Base-by-base conservation (phyloP, 1,284 basidiomycete genomes). In the Microstroma glucosiphilum region DNA sequence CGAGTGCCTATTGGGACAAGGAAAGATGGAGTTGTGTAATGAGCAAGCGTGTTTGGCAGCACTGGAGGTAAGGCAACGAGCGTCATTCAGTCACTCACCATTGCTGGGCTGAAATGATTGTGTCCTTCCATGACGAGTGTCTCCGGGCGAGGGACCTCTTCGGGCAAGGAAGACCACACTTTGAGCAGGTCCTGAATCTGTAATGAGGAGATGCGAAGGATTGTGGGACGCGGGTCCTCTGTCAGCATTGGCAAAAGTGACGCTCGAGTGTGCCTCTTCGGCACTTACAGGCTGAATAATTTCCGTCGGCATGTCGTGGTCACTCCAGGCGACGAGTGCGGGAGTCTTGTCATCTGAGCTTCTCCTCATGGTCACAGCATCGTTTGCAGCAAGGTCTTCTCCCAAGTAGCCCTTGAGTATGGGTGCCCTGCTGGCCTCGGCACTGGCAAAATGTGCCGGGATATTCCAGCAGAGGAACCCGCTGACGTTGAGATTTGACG, bases 11-110 rank as follows among this genome's bases (percentile, higher is more conserved):
- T 4, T 37, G 30, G 9, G 30, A 37, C 30, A 37, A 37, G 30
- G 30, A 37, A 3, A 37, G 30, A 37, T 37, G 30, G 9, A 37
- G 30, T 9, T 37, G 30, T 9, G 3, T 37, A 9, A 9, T 37
- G 30, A 37, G 30, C 30, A 37, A 37, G 30, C 30, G 4, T 37
- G 30, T 37, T 9, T 37, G 30, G 9, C 30, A 9, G 30, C 30
- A 37, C 55, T 11, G 55, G 40, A 37, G 60, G 13, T 37, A 59
- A 40, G 25, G 9, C 19, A 13, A 53, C 2, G 57, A 43, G 13
- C 40, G 54, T 58, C 57, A 62, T 42, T 54, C 19, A 41, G 59
- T 60, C 48, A 62, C 58, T 11, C 46, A 49, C 46, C 46, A 19
- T 49, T 21, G 56, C 56, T 41, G 51, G 51, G 51, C 51, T 54